A percentile compares a stretch with the other conserved stretches of the same genome.
These are phyloP conservation scores for Selaginella moellendorffii DNA, from an alignment of 75 land plant species.

Conservation along the genomic window DNA sequence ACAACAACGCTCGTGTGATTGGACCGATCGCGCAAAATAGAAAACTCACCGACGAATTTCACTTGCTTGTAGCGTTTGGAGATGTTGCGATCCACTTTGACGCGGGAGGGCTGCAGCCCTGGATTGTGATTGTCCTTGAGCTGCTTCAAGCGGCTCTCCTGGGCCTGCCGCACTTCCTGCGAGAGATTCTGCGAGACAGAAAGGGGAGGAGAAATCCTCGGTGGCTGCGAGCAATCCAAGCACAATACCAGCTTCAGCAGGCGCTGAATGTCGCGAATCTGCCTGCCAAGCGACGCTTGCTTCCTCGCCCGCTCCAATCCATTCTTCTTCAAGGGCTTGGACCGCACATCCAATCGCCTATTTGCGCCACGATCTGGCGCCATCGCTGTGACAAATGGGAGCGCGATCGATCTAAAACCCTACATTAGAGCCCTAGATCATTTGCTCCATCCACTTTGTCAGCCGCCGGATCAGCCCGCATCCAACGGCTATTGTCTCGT, in stretches of 20 bases:
- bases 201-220: background rate
- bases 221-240: background rate
- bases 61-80: constrained; percentile 61
- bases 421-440: too few relatives aligned
- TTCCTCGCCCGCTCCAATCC: background rate
- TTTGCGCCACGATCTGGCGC: background rate
- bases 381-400: too few relatives aligned
- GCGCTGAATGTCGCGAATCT: constrained; percentile 71
- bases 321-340: background rate
- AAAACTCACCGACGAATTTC: constrained; percentile 76
- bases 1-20: background rate
- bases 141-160: constrained; percentile 67
- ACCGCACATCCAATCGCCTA: background rate
- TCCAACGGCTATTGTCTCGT: too few relatives aligned
- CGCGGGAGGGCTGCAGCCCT: constrained; percentile 18
- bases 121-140: constrained; percentile 58
- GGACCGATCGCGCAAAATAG: background rate
- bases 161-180: constrained; percentile 58
- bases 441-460: too few relatives aligned
- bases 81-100: constrained; percentile 39
- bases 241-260: constrained; percentile 42
- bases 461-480: too few relatives aligned
- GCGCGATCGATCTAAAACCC: too few relatives aligned
- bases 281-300: constrained; percentile 19
- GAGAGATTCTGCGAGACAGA: constrained; percentile 37